Evolutionary conservation across 2,329 filamentous ascomycete species (phyloP), one percentile per base, ranked within the genome.

Genomic region (Colletotrichum sp.): DNA sequence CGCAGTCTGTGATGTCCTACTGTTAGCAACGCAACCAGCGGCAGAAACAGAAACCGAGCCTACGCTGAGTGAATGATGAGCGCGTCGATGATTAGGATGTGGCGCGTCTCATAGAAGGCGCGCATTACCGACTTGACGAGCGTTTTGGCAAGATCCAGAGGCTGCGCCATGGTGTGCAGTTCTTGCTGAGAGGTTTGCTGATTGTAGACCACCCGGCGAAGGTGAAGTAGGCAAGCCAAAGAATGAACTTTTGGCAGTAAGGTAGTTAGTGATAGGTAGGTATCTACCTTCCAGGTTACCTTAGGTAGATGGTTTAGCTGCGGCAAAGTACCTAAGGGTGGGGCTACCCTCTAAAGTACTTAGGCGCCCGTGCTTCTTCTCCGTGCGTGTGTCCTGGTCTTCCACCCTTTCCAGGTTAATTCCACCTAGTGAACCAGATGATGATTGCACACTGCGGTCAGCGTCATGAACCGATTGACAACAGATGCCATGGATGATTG

Each of bases 81-180:
- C 78, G 96, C 95, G 88, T 98, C 96, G 71, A 98, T 89, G 63
- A 98, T 92, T 63, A 98, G 90, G 77, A 97, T 93, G 81, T 97
- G 94, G 81, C 95, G 94, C 43, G 94, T 95, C 78, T 94, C 91
- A 85, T 97, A 98, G 87, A 98, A 98, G 72, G 95, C 93, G 83
- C 96, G 94, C 81, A 93, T 94, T 52, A 96, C 94, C 70, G 93
- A 97, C 85, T 96, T 95, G 81, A 99, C 92, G 78, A 99, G 92
- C 55, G 93, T 93, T 83, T 96, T 88, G n/a, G 90, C 89, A 76
- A 91, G 84, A 83, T 91, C 89, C 88, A 90, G 89, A 30, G 65
- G 74, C 24, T 67, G 70, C 24, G 67, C 66, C 67, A 70, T 64
- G 43, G 43, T 52, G 43, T 18, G 60, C 57, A 24, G 48, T 24